phyloP scores from a whole-genome alignment of 1,139 yeast genomes.

The Maudiozyma humilis region DNA sequence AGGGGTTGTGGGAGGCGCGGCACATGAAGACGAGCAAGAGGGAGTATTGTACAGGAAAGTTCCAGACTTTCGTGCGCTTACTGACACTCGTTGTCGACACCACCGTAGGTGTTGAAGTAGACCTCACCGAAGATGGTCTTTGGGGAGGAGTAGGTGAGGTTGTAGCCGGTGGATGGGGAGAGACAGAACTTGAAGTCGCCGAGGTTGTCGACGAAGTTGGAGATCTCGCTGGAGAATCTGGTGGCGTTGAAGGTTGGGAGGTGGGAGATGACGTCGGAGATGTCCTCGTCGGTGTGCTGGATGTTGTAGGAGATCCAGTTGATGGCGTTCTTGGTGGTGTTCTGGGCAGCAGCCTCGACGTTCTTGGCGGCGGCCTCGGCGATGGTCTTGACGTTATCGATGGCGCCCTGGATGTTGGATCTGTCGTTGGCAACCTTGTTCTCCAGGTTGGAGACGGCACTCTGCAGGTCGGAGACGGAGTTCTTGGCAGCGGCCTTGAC shows the following conservation, averaged over 20 bases:
- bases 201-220: background rate
- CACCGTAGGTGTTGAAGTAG: conserved; percentile 4
- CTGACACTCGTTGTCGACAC: conserved; percentile 1
- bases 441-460: conserved; percentile 1
- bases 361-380: no score
- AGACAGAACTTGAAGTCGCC: conserved; percentile 5
- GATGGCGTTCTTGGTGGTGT: background rate
- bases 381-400: background rate
- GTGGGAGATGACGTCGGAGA: background rate
- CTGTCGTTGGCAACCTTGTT: background rate
- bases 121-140: conserved; percentile 3
- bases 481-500: conserved; percentile 1
- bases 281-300: background rate
- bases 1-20: no score
- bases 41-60: no score
- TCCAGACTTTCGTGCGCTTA: background rate
- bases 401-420: background rate
- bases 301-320: conserved; percentile 4
- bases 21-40: no score
- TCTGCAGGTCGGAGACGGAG: background rate
- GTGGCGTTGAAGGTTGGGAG: background rate
- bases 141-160: conserved; percentile 2
- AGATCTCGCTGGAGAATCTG: background rate
- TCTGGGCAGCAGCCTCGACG: conserved; percentile 1
- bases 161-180: conserved; percentile 1